These are phyloP conservation scores for Coelastrella sp. DNA, from an alignment of 139 green algal genomes.

Conservation along the genomic window DNA sequence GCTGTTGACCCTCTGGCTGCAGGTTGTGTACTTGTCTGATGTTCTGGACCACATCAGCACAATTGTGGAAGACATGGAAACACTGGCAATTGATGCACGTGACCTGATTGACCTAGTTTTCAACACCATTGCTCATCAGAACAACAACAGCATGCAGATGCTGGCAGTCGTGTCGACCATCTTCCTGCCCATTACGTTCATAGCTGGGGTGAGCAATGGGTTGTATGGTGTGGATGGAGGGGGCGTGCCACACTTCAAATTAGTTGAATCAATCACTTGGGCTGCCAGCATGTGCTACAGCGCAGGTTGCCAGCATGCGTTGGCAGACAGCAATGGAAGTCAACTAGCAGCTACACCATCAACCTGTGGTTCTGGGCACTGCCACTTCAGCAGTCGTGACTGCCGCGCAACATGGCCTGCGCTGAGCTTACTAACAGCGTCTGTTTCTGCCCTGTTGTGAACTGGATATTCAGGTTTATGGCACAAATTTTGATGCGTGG, in stretches of 20 bases:
- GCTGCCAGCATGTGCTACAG: not conserved
- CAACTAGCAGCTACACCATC: not conserved
- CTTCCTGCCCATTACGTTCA: constrained; percentile 46
- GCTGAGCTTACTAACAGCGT: not conserved
- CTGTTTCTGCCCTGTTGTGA: not conserved
- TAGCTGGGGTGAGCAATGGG: constrained; percentile 18
- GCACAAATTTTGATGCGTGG: constrained; percentile 34
- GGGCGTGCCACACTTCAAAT: not conserved
- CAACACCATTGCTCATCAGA: constrained; percentile 37
- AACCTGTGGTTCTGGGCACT: not conserved
- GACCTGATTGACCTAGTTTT: constrained; percentile 45
- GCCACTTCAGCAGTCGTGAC: not conserved
- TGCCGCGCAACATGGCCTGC: not conserved
- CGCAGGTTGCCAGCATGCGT: not conserved
- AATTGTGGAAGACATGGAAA: constrained; percentile 42
- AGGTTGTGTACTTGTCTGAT: constrained; percentile 38
- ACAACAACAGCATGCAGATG: constrained; percentile 52
- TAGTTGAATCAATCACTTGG: not conserved
- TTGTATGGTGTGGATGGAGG: not conserved
- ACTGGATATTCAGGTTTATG: not conserved
- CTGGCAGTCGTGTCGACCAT: constrained; percentile 47
- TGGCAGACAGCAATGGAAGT: not conserved
- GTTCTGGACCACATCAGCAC: constrained; percentile 45
- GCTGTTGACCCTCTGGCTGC: not conserved
- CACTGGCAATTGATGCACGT: not conserved